phyloP scores from a whole-genome alignment of 805 yeast species.

The Saccharomycodes ludwigii region DNA sequence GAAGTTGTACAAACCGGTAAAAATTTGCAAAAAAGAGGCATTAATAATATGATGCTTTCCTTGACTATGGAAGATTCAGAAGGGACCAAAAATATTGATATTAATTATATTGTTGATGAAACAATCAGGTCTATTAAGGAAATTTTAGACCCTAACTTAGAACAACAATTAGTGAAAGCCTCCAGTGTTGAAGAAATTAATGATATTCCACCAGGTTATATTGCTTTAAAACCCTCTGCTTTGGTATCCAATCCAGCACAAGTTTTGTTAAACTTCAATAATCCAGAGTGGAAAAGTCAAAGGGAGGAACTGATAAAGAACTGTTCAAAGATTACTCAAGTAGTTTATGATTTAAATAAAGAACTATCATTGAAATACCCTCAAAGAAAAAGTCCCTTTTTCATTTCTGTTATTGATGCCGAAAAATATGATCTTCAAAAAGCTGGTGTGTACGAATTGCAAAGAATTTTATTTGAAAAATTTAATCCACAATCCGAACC shows the following conservation, averaged over 20 bases:
- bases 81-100: conserved; percentile 52
- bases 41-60: conserved; percentile 90
- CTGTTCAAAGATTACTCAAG: conserved; percentile 51
- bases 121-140: conserved; percentile 56
- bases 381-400: conserved; percentile 55
- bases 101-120: conserved; percentile 45
- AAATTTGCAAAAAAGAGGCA: conserved; percentile 56
- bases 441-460: conserved; percentile 76
- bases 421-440: conserved; percentile 80
- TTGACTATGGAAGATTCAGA: conserved; percentile 89
- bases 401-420: conserved; percentile 77
- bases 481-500: conserved; percentile 52
- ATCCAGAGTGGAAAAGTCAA: conserved; percentile 36
- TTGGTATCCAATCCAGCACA: conserved; percentile 65
- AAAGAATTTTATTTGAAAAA: conserved; percentile 62
- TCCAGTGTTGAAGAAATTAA: conserved; percentile 35
- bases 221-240: conserved; percentile 91
- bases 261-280: conserved; percentile 48
- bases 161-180: conserved; percentile 34
- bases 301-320: conserved; percentile 52
- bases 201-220: conserved; percentile 78
- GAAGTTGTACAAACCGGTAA: conserved; percentile 66
- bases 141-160: conserved; percentile 61
- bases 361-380: conserved; percentile 41
- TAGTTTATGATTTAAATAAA: conserved; percentile 40